Evolutionary conservation across 2,329 filamentous ascomycete species (phyloP).

Genomic region (Erysiphe neolycopersici): DNA sequence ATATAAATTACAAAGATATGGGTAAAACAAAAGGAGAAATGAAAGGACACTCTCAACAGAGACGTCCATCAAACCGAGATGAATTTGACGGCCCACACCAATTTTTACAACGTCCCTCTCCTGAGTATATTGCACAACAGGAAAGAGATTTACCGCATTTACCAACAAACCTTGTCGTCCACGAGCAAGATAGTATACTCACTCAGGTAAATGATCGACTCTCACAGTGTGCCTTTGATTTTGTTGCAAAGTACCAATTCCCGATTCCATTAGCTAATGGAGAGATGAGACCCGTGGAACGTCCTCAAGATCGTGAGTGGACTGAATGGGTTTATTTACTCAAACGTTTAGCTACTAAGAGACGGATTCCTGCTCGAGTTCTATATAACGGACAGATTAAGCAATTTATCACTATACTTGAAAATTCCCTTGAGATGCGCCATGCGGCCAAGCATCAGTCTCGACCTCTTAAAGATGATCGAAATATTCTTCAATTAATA

Average conservation of each 20-base stretch:
- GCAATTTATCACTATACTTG: conserved; percentile 65
- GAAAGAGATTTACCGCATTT: conserved; percentile 60
- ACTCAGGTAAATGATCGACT: conserved; percentile 61
- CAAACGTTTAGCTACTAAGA: conserved; percentile 63
- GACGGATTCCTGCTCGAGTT: conserved; percentile 58
- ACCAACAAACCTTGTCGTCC: conserved; percentile 54
- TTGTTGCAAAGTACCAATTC: conserved; percentile 77
- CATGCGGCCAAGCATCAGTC: conserved; percentile 66
- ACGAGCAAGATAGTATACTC: conserved; percentile 64
- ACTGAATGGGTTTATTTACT: conserved; percentile 78
- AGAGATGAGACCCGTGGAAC: conserved; percentile 52
- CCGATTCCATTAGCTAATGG: conserved; percentile 46
- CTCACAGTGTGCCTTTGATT: conserved; percentile 68
- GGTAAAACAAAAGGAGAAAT: conserved; percentile 19
- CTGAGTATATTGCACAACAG: conserved; percentile 46
- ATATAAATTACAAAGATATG: conserved; percentile 20
- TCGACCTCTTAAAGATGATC: conserved; percentile 62
- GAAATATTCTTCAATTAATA: conserved; percentile 68
- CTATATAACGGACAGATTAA: conserved; percentile 80
- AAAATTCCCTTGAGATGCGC: conserved; percentile 72
- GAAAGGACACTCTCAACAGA: conserved; percentile 25
- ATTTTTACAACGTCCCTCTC: conserved; percentile 45
- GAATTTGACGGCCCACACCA: conserved; percentile 78
- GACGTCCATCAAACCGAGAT: conserved; percentile 55
- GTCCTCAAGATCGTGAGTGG: conserved; percentile 60